Evolutionary conservation across 2,329 filamentous ascomycete genomes (phyloP).

Genomic region (Diaporthe nobilis): DNA sequence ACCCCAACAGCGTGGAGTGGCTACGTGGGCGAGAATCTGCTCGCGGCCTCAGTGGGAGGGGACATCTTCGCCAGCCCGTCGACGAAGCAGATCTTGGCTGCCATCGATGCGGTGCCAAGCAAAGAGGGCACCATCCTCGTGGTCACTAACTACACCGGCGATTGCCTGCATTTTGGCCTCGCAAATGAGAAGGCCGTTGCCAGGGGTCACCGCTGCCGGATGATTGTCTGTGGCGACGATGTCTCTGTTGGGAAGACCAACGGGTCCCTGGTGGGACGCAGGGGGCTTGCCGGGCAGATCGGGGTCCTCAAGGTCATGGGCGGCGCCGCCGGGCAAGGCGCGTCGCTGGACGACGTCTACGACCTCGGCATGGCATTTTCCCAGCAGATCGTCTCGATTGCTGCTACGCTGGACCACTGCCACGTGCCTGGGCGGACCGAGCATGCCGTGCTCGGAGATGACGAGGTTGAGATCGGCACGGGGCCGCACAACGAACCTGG

Average conservation of each 20-base stretch:
- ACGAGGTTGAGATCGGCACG: constrained; percentile 75
- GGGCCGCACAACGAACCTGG: constrained; percentile 78
- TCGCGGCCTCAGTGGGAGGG: constrained; percentile 72
- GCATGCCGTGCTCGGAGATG: constrained; percentile 60
- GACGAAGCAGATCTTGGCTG: constrained; percentile 73
- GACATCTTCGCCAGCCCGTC: constrained; percentile 76
- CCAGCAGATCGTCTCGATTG: constrained; percentile 68
- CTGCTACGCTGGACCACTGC: constrained; percentile 72
- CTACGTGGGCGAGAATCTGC: constrained; percentile 73
- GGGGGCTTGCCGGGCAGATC: constrained; percentile 74
- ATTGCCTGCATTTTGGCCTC: constrained; percentile 73
- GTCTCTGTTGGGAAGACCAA: constrained; percentile 71
- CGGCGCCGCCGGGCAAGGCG: constrained; percentile 62
- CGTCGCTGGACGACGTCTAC: constrained; percentile 64
- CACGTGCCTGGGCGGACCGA: constrained; percentile 69
- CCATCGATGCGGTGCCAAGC: constrained; percentile 68
- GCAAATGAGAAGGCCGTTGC: constrained; percentile 71
- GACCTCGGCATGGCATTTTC: constrained; percentile 64
- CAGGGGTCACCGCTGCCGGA: constrained; percentile 66
- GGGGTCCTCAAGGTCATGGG: constrained; percentile 71
- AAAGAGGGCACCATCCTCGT: constrained; percentile 70
- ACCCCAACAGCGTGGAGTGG: constrained; percentile 66
- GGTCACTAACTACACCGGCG: constrained; percentile 76
- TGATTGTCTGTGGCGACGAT: constrained; percentile 75
- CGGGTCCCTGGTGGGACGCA: constrained; percentile 70